phyloP scores from a whole-genome alignment of 345 rosid genomes.

The Adansonia digitata region DNA sequence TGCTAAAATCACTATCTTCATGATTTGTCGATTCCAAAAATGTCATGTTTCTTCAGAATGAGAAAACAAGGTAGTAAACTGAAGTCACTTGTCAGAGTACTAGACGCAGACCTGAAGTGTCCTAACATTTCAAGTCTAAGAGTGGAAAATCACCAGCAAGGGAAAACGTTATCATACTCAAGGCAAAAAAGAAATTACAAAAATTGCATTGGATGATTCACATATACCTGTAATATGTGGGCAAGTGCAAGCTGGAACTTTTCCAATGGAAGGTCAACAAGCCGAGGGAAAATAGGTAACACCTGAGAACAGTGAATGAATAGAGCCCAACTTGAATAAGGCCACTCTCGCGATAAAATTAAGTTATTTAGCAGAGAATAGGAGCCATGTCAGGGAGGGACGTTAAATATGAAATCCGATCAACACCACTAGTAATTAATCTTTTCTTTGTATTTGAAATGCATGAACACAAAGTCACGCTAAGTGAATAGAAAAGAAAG shows the following conservation, averaged over 20 bases:
- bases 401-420: not conserved
- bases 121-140: not conserved
- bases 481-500: not conserved
- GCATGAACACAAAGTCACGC: not conserved
- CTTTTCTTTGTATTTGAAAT: not conserved
- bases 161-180: not conserved
- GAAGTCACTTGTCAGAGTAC: not conserved
- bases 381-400: not conserved
- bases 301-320: not conserved
- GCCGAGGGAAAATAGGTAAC: conserved; percentile 70
- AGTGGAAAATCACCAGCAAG: not conserved
- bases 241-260: conserved; percentile 97
- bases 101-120: not conserved
- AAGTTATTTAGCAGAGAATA: not conserved
- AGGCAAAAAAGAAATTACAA: not conserved
- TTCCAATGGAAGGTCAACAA: conserved; percentile 80
- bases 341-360: not conserved
- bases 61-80: not conserved
- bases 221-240: conserved; percentile 80
- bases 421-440: not conserved
- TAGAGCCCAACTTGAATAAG: not conserved
- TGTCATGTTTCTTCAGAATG: not conserved
- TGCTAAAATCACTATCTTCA: not conserved
- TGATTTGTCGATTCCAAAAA: not conserved
- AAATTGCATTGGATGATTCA: conserved; percentile 6